These are phyloP conservation scores for Xylaria venustula DNA, from an alignment of 495 filamentous ascomycete species.

Conservation along the genomic window DNA sequence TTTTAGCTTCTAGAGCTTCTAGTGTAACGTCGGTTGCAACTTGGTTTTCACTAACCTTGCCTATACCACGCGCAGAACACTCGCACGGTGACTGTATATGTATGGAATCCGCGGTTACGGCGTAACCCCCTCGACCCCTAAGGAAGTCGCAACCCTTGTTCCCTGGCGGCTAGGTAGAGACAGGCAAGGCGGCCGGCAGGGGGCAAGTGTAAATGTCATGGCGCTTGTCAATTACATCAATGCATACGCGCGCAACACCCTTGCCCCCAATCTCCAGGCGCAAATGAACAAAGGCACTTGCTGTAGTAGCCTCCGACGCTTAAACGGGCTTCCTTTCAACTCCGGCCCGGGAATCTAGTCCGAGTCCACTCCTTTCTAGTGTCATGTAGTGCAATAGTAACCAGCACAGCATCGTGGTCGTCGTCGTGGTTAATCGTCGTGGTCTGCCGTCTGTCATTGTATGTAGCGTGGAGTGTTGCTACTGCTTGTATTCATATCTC, in stretches of 20 bases:
- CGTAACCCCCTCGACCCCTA: no score
- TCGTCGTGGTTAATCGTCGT: not conserved
- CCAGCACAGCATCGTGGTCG: no score
- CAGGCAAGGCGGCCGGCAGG: no score
- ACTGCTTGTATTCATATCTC: not conserved
- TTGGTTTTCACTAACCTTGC: no score
- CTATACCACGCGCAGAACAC: no score
- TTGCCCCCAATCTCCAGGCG: slow-evolving; percentile 6
- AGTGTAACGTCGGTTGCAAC: no score
- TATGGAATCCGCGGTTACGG: no score
- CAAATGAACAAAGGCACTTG: slow-evolving; percentile 6
- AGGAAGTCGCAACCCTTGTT: no score
- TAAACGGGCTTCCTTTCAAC: slow-evolving; percentile 3
- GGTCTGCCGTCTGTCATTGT: not conserved
- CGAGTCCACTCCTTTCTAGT: not conserved
- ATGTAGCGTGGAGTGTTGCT: not conserved
- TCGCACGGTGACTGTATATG: no score
- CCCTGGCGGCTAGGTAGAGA: no score
- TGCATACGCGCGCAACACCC: not conserved
- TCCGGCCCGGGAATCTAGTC: not conserved
- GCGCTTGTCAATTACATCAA: slow-evolving; percentile 10
- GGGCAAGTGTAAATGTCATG: not conserved
- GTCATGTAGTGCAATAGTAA: no score
- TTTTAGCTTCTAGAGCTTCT: no score
- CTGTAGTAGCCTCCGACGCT: not conserved